Base-by-base conservation (phyloP, 2,329 filamentous ascomycete species). In the Cladosporium sp. region DNA sequence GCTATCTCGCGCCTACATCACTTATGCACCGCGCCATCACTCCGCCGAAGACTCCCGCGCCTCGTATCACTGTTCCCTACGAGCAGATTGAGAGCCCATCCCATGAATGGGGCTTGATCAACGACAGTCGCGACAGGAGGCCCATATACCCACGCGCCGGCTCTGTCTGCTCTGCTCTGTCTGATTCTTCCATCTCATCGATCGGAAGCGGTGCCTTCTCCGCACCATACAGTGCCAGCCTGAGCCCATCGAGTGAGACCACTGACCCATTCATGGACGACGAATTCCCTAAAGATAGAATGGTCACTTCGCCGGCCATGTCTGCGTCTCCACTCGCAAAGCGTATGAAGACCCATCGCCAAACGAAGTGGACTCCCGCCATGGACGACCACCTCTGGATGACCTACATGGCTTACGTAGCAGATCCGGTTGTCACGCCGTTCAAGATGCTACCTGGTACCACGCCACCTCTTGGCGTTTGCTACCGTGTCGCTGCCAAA, bases 371-470 rank as follows among this genome's bases (percentile, higher is more conserved):
- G 80, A 85, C 80, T 4, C 73, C 79, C 42, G 83, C 84, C 52
- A 86, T 86, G 83, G 84, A 87, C 66, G 78, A 82, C 57, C 84
- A 87, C 66, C 71, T 87, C 32, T 86, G 84, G 84, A 81, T 83
- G 67, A 84, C 82, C 8, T 87, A 86, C 70, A 82, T 85, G 73
- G 76, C 79, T 54, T 86, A 86, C 67, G 74, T 87, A n/a, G 82
- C 84, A 60, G 83, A 87, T 68, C 84, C 84, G 19, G 83, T 81
- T 3, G 79, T 86, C 48, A 87, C 84, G 1, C 84, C 84, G 0
- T 87, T 87, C 76, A 87, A 87, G 66, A 84, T 83, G 73, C 77
- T 86, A 1, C 84, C 84, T 2, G 84, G 84, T 49, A 83, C 81
- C 42, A 77, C 82, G 34, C 84, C 84, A 36, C 84, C 84, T 10